phyloP scores from a whole-genome alignment of 2,329 filamentous ascomycete species.

The Eutypa lata region DNA sequence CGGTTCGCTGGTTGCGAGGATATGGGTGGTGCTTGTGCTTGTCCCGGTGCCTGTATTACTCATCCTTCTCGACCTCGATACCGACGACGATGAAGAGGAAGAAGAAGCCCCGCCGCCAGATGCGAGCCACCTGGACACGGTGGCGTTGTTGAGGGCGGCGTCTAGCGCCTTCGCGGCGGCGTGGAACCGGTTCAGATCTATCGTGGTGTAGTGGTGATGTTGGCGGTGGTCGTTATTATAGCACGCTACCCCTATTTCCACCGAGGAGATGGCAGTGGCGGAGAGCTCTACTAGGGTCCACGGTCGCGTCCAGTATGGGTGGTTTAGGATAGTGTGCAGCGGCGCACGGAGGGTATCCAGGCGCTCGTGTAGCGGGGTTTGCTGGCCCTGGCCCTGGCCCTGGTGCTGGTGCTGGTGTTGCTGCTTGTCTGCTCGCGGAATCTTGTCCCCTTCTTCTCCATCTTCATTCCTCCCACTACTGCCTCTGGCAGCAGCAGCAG shows the following conservation, averaged over 20 bases:
- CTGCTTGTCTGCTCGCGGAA: too few species aligned
- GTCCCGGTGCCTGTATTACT: too few species aligned
- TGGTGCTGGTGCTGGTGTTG: too few species aligned
- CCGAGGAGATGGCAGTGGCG: neutral
- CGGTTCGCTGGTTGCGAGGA: conserved; percentile 13
- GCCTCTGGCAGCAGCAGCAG: too few species aligned
- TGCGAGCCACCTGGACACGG: conserved; percentile 19
- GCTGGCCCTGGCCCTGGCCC: neutral
- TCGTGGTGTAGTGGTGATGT: neutral
- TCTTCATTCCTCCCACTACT: too few species aligned
- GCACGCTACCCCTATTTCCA: too few species aligned
- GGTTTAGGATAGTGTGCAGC: conserved; percentile 17
- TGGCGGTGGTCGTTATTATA: too few species aligned
- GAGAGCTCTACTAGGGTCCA: conserved; percentile 19
- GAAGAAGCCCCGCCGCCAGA: too few species aligned
- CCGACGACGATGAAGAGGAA: too few species aligned
- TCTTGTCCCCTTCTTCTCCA: too few species aligned
- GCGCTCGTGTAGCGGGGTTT: conserved; percentile 8
- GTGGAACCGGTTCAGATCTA: conserved; percentile 16
- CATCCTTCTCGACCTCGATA: too few species aligned
- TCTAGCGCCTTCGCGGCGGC: conserved; percentile 16
- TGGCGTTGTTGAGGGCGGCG: conserved; percentile 19
- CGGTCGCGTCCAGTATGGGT: conserved; percentile 17
- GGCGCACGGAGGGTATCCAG: conserved; percentile 13
- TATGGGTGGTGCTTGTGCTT: neutral